Evolutionary conservation across 2,329 filamentous ascomycete genomes (phyloP).

Genomic region (Fusarium goolgardi): DNA sequence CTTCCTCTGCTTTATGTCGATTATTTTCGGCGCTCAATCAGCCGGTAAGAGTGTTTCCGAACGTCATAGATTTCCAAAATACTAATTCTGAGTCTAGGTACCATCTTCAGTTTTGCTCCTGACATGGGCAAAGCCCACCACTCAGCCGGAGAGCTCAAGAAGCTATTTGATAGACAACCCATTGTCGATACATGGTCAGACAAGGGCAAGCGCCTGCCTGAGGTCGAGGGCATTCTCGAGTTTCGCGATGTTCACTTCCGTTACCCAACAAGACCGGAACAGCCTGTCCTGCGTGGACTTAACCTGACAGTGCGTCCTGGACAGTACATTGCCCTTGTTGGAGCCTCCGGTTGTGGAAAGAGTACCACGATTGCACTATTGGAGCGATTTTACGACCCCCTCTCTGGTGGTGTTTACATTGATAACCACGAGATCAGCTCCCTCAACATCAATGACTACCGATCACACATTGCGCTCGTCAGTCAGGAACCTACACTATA

Average conservation of each 20-base stretch:
- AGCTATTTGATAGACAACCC: constrained; percentile 84
- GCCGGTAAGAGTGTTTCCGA: constrained; percentile 56
- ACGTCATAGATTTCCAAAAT: neutral
- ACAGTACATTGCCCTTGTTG: constrained; percentile 89
- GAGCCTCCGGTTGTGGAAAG: constrained; percentile 95
- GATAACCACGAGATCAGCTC: constrained; percentile 85
- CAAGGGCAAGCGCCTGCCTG: constrained; percentile 71
- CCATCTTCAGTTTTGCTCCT: constrained; percentile 88
- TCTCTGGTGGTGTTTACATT: constrained; percentile 81
- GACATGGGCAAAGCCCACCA: constrained; percentile 95
- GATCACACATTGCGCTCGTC: constrained; percentile 85
- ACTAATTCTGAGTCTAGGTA: constrained; percentile 81
- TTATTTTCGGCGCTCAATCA: constrained; percentile 93
- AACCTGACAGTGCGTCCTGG: constrained; percentile 79
- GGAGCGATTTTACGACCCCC: constrained; percentile 93
- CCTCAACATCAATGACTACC: constrained; percentile 88
- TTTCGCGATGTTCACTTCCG: constrained; percentile 94
- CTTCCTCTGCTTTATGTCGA: constrained; percentile 88
- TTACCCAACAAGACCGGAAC: constrained; percentile 90
- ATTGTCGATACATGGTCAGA: constrained; percentile 83
- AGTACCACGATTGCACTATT: constrained; percentile 91
- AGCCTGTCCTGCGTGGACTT: constrained; percentile 89
- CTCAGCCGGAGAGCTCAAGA: constrained; percentile 82
- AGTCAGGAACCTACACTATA: constrained; percentile 96
- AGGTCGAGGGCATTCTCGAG: constrained; percentile 82